Evolutionary conservation across 805 yeast genomes (phyloP).

Genomic region (Debaryomyces maramus): DNA sequence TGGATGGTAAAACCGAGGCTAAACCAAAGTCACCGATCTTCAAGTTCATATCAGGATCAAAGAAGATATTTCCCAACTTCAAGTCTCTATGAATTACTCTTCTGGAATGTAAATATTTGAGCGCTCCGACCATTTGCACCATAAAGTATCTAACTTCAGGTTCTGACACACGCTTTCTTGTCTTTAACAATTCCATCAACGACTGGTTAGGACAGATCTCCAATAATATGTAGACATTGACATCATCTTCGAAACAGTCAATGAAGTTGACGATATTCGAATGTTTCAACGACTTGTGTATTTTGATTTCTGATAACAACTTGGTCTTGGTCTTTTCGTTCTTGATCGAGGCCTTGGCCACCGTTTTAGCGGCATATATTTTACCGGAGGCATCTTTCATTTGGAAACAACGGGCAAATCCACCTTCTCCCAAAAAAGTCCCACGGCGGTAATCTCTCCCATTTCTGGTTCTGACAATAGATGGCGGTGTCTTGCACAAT

Average conservation of each 20-base stretch:
- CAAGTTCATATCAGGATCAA: conserved; percentile 90
- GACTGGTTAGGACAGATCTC: conserved; percentile 96
- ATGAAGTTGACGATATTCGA: conserved; percentile 88
- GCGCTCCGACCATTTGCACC: conserved; percentile 93
- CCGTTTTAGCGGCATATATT: conserved; percentile 94
- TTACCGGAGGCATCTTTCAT: conserved; percentile 88
- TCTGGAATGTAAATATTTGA: conserved; percentile 86
- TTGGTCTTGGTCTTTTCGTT: conserved; percentile 86
- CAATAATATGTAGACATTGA: conserved; percentile 86
- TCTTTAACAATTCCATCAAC: conserved; percentile 85
- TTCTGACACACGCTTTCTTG: conserved; percentile 81
- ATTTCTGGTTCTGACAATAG: conserved; percentile 79
- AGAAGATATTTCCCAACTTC: conserved; percentile 92
- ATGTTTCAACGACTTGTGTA: conserved; percentile 87
- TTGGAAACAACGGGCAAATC: conserved; percentile 97
- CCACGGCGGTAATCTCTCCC: conserved; percentile 93
- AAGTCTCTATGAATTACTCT: conserved; percentile 94
- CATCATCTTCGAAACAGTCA: conserved; percentile 96
- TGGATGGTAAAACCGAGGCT: conserved; percentile 84
- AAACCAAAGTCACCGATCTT: conserved; percentile 98
- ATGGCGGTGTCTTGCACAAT: conserved; percentile 94
- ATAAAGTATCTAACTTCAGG: conserved; percentile 88
- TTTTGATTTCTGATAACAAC: conserved; percentile 89
- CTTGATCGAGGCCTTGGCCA: conserved; percentile 91
- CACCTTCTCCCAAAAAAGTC: conserved; percentile 92